Conservation (phyloP, 1,284 basidiomycete species). For the Pisolithus thermaeus region DNA sequence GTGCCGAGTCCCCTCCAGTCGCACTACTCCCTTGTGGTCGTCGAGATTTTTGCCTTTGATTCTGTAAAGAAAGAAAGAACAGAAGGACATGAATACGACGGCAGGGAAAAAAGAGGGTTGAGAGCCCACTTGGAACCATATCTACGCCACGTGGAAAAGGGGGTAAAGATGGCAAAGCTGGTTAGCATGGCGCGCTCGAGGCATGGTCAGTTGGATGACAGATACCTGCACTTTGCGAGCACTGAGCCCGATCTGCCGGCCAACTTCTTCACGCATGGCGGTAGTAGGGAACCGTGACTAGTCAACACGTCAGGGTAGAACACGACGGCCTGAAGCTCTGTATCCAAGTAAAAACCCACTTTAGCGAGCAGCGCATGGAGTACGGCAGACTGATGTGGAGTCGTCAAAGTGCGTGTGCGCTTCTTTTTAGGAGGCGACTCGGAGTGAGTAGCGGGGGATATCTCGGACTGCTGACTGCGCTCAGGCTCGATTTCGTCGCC, state of each 20-base stretch:
- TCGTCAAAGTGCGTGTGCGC: constrained; percentile 71
- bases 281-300: constrained; percentile 84
- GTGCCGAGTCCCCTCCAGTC: constrained; percentile 9
- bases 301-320: constrained; percentile 5
- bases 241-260: constrained; percentile 74
- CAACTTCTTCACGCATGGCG: constrained; percentile 78
- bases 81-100: constrained; percentile 7
- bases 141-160: constrained; percentile 36
- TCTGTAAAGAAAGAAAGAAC: constrained; percentile 37
- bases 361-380: constrained; percentile 74
- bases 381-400: constrained; percentile 77
- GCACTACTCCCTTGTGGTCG: constrained; percentile 44
- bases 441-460: constrained; percentile 23
- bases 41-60: constrained; percentile 75
- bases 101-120: constrained; percentile 15
- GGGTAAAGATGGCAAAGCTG: constrained; percentile 6
- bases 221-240: constrained; percentile 82
- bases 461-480: constrained; percentile 31
- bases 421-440: constrained; percentile 72
- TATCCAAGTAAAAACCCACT: constrained; percentile 36
- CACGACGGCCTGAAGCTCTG: background rate
- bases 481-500: constrained; percentile 45
- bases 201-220: constrained; percentile 13
- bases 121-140: constrained; percentile 74
- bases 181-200: constrained; percentile 7